Conservation (phyloP, 2,329 filamentous ascomycete genomes). For the Alternaria brassicicola region DNA sequence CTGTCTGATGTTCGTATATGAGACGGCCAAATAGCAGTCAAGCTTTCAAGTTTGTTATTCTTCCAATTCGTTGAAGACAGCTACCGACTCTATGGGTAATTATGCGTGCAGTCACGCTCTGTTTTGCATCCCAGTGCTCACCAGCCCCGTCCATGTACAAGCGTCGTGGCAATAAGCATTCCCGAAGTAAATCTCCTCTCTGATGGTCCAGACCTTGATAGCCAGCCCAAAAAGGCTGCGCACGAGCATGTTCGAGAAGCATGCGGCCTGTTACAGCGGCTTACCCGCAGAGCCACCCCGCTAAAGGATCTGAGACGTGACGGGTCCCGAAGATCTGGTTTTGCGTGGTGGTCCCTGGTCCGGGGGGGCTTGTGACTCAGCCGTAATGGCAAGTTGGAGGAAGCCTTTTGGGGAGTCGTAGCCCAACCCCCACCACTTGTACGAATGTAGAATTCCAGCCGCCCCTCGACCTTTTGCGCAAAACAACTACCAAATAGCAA, state of each 20-base stretch:
- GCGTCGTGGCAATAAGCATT: conserved; percentile 48
- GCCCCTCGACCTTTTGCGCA: conserved; percentile 13
- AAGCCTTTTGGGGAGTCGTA: conserved; percentile 15
- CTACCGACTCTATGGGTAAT: not conserved
- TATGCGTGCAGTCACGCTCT: not conserved
- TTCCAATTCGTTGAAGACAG: not conserved
- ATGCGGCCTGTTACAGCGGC: conserved; percentile 23
- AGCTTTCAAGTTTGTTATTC: not conserved
- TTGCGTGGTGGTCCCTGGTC: conserved; percentile 18
- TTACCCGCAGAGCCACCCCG: conserved; percentile 35
- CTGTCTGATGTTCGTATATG: not conserved
- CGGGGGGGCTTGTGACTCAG: conserved; percentile 24
- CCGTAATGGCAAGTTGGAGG: conserved; percentile 13
- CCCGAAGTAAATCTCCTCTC: conserved; percentile 23
- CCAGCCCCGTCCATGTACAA: not conserved
- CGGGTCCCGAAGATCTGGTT: conserved; percentile 22
- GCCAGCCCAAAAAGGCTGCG: conserved; percentile 21
- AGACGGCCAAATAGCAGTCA: not conserved
- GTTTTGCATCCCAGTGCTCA: not conserved
- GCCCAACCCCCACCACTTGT: conserved; percentile 20
- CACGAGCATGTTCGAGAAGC: conserved; percentile 25
- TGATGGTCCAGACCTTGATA: conserved; percentile 38
- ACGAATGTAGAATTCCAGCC: conserved; percentile 16
- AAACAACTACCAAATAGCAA: conserved; percentile 1
- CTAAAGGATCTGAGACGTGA: conserved; percentile 31